Evolutionary conservation across 2,329 filamentous ascomycete species (phyloP), one percentile per base, ranked within the genome.

Genomic region (Neoscytalidium dimidiatum): DNA sequence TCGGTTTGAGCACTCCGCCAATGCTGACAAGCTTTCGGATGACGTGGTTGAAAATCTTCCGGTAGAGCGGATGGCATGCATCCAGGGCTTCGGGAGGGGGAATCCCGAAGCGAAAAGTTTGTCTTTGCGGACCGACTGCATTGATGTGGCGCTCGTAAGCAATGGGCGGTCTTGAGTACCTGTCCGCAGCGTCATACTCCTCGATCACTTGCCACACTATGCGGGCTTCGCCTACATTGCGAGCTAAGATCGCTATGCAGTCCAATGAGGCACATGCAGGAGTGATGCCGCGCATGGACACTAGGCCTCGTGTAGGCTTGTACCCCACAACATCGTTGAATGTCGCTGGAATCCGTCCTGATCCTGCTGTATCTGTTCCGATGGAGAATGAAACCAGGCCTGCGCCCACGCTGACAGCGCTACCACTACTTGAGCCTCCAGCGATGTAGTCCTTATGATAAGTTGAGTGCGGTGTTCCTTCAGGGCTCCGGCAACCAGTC

Each of bases 201-300:
- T 76, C 74, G 49, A 80, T 78, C 0, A 81, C 71, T 5, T 83
- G 79, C 75, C 85, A 81, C 1, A 87, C 77, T 0, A 70, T 77
- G 29, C 84, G 75, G 6, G 83, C 81, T 67, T 86, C 84, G 1
- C 76, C 72, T 9, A 85, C 76, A 1, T 78, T 85, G 26, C 78
- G 75, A 1, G 84, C 78, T 62, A 86, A 79, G 31, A 87, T 80
- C 0, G 85, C 84, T 19, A 87, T 81, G 66, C 84, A 87, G 72
- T 88, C 86, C 0, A 88, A 77, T 0, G 82, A 84, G 21, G 82
- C 77, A 67, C 86, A 88, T 1, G 86, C 86, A 2, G 85, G 85
- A 6, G 83, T 78, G 0, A 86, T 78, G 84, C 28, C 88, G 75
- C 69, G 82, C 75, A 33, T 84, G 76, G 84, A 86, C 0, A 84